Base-by-base conservation (phyloP, 192 early-diverging fungal species). In the Backusella parvicylindrica region DNA sequence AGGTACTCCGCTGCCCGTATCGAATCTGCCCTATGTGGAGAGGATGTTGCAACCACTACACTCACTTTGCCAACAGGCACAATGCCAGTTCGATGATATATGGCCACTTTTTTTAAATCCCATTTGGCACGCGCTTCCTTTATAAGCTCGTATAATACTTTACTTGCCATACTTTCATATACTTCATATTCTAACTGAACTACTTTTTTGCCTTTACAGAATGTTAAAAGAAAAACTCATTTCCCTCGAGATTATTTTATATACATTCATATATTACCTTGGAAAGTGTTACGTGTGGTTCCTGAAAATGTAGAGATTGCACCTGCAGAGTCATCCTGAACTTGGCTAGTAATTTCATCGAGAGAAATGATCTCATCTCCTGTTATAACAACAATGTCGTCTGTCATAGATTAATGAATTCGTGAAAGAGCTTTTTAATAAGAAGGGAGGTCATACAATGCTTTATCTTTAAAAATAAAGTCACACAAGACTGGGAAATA, bases 271-370 rank as follows among this genome's bases (percentile, higher is more conserved):
- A 3, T 21, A 31, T 56, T 37, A 91, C 95, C 93, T 75, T 92
- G 79, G 78, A 96, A 98, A 49, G 83, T 91, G 77, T 93, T 84
- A 12, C 96, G 86, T 0, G 96, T 98, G 0, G 95, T 98, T 13
- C 96, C 96, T 18, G 89, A 87, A 81, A 98, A 98, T 0, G 92
- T 93, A 1, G 92, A 89, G 60, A 96, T 93, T 1, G 96, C 96
- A n/a, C 96, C 96, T 8, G 94, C 93, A 3, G 79, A 78, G 68
- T 89, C 87, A 79, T 86, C 86, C 16, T 89, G 82, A 4, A 95
- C 94, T 7, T 87, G 77, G n/a, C 87, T 76, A 60, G 89, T 82
- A 50, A 92, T 86, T 12, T 78, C 65, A 74, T 91, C 87, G 30
- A 92, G 84, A 47, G 83, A 84, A 18, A 75, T 75, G 9, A 92